Base-by-base conservation (phyloP, 2,329 filamentous ascomycete species). In the Apiospora hydei region DNA sequence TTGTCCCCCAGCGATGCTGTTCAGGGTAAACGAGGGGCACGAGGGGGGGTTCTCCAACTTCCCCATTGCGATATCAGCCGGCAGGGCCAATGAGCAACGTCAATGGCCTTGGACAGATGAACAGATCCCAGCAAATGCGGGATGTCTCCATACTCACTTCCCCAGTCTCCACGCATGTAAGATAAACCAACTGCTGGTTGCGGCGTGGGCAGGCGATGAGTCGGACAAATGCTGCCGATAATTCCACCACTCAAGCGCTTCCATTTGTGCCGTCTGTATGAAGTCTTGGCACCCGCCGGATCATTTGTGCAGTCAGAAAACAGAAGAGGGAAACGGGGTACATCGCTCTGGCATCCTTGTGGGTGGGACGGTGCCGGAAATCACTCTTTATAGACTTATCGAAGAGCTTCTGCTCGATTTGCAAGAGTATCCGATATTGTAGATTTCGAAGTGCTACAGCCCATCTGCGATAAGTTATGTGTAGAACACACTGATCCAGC, bases 221-320 rank as follows among this genome's bases (percentile, higher is more conserved):
- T 78, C 76, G 76, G 76, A 71, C 68, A 64, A 51, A 44, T 67
- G 44, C 67, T 74, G 77, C 76, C 79, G 78, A 79, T 77, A 81
- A 77, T 81, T 79, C 82, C 82, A 81, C 81, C 78, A 83, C 78
- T 81, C 72, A 80, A 71, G 74, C 69, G 73, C 43, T 13, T 14
- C 18, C 26, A 69, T 73, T 38, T 61, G 13, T 18, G 38, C 21
- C 18, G 57, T 11, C 34, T 24, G 8, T 41, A 41, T 24, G 18
- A 24, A n/a, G 14, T 38, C 44, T 49, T 49, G 67, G 67, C 67
- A 16, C n/a, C 16, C 16, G 49, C 24, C n/a, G 49, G 30, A 67
- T 69, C 53, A 57, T 57, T 38, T 11, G 3, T 13, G 30, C 53
- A 61, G 30, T n/a, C 18, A 18, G 30, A 16, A 38, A 16, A 38